These are phyloP conservation scores for Dioszegia crocea DNA, from an alignment of 768 basidiomycete genomes.

Conservation along the genomic window DNA sequence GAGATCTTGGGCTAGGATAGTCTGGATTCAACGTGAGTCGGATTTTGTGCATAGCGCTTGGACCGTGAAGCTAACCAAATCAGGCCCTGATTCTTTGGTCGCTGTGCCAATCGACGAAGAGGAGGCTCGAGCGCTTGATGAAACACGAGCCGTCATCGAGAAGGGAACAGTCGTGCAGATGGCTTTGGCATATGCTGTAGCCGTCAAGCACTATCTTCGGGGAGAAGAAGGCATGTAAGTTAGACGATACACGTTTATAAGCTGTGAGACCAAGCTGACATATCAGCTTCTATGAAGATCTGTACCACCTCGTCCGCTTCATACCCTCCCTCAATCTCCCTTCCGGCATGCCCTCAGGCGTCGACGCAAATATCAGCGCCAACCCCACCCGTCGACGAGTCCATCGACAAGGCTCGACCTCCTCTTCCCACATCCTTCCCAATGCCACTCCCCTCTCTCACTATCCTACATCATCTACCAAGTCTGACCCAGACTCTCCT, in stretches of 20 bases:
- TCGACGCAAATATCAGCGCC: slow-evolving; percentile 23
- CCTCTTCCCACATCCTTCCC: slow-evolving; percentile 6
- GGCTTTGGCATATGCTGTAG: slow-evolving; percentile 43
- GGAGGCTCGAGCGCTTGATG: slow-evolving; percentile 18
- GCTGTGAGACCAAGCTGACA: background rate
- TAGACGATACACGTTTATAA: background rate
- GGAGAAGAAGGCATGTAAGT: slow-evolving; percentile 49
- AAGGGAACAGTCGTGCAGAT: slow-evolving; percentile 42
- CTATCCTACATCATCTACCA: background rate
- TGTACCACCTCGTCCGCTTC: slow-evolving; percentile 45
- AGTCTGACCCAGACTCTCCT: background rate
- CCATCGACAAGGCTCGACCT: slow-evolving; percentile 4
- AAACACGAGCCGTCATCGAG: slow-evolving; percentile 27
- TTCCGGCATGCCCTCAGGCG: slow-evolving; percentile 26
- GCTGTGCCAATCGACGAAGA: slow-evolving; percentile 21
- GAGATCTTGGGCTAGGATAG: slow-evolving; percentile 39
- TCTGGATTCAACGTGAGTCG: slow-evolving; percentile 44
- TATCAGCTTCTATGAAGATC: slow-evolving; percentile 45
- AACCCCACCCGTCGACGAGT: slow-evolving; percentile 8
- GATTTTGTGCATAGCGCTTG: background rate
- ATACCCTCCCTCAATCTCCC: slow-evolving; percentile 36
- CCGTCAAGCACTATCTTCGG: slow-evolving; percentile 47
- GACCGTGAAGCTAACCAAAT: background rate
- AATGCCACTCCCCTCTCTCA: background rate
- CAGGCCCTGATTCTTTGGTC: slow-evolving; percentile 31